Evolutionary conservation across 2,329 filamentous ascomycete species (phyloP).

Genomic region (Neonectria sp.): DNA sequence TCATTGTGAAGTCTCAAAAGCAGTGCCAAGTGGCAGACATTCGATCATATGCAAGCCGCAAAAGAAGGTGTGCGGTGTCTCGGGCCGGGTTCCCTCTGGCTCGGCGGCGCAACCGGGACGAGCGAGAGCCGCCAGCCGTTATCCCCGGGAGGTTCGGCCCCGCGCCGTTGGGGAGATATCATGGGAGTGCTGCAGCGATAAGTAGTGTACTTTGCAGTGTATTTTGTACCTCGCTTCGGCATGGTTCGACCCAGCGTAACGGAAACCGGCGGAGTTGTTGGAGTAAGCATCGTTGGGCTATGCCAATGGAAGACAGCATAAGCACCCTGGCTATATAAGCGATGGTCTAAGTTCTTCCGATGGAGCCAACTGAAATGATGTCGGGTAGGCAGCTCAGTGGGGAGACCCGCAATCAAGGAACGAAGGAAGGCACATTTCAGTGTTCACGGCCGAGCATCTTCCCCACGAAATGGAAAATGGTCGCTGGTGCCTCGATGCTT

Average conservation of each 20-base stretch:
- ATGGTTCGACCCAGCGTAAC: neutral
- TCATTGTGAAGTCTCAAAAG: neutral
- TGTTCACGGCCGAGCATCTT: neutral
- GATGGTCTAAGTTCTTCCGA: neutral
- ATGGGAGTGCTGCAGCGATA: constrained; percentile 3
- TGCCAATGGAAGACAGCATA: neutral
- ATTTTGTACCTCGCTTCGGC: neutral
- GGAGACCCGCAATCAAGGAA: neutral
- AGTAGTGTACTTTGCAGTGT: too few relatives aligned
- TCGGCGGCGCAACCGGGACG: constrained; percentile 38
- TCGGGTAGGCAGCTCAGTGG: neutral
- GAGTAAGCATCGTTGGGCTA: neutral
- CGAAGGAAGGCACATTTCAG: neutral
- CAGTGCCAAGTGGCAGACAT: constrained; percentile 2
- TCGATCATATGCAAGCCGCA: constrained; percentile 9
- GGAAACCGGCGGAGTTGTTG: neutral
- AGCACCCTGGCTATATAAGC: neutral
- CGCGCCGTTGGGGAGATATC: constrained; percentile 20
- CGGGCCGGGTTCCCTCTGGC: constrained; percentile 42
- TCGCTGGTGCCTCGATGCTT: neutral
- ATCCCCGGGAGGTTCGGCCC: constrained; percentile 19
- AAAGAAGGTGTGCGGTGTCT: constrained; percentile 37
- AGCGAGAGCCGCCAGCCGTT: constrained; percentile 39
- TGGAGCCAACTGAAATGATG: too few relatives aligned
- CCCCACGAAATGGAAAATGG: neutral